A percentile compares a stretch with the other conserved stretches of the same genome.
phyloP scores from a whole-genome alignment of 352 stramenopile species.

The Aphanomyces invadans region DNA sequence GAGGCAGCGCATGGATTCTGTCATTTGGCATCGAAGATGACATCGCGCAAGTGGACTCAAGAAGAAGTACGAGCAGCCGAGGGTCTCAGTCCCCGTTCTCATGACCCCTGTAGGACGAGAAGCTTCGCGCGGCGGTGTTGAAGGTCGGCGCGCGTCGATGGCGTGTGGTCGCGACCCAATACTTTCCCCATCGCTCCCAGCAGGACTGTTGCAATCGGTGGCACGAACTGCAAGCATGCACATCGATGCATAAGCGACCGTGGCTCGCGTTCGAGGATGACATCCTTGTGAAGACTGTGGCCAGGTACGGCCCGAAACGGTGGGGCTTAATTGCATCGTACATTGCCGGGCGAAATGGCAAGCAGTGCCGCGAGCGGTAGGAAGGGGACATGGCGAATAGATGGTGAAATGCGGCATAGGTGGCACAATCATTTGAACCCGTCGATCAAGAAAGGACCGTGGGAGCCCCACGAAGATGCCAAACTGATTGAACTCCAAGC shows the following conservation, averaged over 20 bases:
- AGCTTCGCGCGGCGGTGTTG: conserved; percentile 55
- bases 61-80: too few species aligned
- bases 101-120: conserved; percentile 39
- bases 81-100: background rate
- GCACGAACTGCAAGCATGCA: conserved; percentile 50
- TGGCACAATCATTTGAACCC: conserved; percentile 74
- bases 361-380: conserved; percentile 67
- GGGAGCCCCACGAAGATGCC: conserved; percentile 45
- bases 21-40: background rate
- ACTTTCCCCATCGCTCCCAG: conserved; percentile 37
- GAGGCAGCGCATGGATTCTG: background rate
- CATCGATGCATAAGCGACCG: conserved; percentile 26
- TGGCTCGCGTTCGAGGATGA: conserved; percentile 32
- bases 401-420: background rate
- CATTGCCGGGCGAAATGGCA: conserved; percentile 31
- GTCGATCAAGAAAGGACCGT: conserved; percentile 72
- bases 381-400: background rate
- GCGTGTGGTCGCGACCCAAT: conserved; percentile 50
- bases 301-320: conserved; percentile 19
- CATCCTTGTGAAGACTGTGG: conserved; percentile 18
- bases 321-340: conserved; percentile 25
- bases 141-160: conserved; percentile 69
- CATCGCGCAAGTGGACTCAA: background rate
- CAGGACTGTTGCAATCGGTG: conserved; percentile 56
- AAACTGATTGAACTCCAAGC: conserved; percentile 8